Conservation (phyloP, 257 asterid genomes). For the Solanum corneliomulleri region DNA sequence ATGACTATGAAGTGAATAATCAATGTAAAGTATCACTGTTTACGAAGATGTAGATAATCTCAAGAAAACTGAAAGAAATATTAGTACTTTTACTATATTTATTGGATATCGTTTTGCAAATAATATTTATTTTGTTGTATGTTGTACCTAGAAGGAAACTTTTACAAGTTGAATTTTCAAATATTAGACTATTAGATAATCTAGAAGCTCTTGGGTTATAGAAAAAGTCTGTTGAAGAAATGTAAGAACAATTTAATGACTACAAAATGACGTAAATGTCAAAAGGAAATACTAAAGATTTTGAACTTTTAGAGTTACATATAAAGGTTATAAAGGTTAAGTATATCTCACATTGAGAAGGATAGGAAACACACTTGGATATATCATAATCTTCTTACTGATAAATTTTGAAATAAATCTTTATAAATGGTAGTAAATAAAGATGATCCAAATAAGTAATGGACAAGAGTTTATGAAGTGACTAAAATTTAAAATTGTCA, state of each 20-base stretch:
- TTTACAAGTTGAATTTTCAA: too few relatives aligned
- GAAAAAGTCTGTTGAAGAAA: too few relatives aligned
- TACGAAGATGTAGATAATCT: neutral
- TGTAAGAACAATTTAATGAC: neutral
- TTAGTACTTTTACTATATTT: neutral
- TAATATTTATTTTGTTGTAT: too few relatives aligned
- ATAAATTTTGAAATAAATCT: too few relatives aligned
- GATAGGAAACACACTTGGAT: neutral
- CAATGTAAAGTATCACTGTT: neutral
- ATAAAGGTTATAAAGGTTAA: neutral
- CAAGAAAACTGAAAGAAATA: too few relatives aligned
- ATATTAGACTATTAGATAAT: too few relatives aligned
- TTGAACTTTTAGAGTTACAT: neutral
- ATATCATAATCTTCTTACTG: neutral
- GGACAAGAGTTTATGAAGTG: neutral
- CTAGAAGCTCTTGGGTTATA: neutral
- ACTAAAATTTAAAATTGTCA: too few relatives aligned
- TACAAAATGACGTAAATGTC: neutral
- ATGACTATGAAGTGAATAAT: neutral
- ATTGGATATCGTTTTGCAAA: neutral
- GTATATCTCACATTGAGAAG: neutral
- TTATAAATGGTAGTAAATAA: too few relatives aligned
- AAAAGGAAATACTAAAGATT: neutral
- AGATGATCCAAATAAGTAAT: neutral
- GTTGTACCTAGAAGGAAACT: too few relatives aligned